Evolutionary conservation across 768 basidiomycete species (phyloP), one percentile per base, ranked within the genome.

Genomic region (Naganishia friedmannii): DNA sequence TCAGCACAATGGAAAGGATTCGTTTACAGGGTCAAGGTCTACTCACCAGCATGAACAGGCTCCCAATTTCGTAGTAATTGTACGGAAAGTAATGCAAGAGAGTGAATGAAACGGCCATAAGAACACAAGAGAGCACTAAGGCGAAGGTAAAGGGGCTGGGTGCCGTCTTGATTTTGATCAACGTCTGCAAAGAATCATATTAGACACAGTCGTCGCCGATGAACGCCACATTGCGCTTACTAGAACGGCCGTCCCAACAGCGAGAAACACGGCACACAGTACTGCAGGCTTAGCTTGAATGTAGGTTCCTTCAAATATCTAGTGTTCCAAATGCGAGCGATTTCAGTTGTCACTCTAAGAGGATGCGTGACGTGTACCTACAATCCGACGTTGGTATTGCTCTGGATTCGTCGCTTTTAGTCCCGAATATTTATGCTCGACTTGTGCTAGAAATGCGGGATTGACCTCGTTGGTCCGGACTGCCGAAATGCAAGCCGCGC

Each of bases 301-400:
- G 66, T 78, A 80, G 6, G 78, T 78, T 3, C 73, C 79, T 26
- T 79, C 76, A 65, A 74, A 78, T 29, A 78, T 76, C 76, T 76
- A 51, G 48, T 51, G 12, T 51, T 3, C n/a, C 48, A 26, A 26
- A 26, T 7, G 23, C 3, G 3, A 13, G 19, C 48, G 12, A 21
- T 26, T 12, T 51, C 23, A n/a, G 23, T 23, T 21, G 6, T 23
- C 13, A 51, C 23, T 5, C 48, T 3, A 51, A 42, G 42, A 42
- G 42, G 17, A 51, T 23, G 6, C 48, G 12, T 51, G 7, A 26
- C n/a, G 6, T 23, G 48, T 53, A 68, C 70, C 66, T 13, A 70
- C 70, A 28, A 73, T 69, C 2, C 58, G 67, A 45, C 53, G 66
- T 6, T 48, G 37, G 37, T 63, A 65, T 45, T 42, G 23, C 26